phyloP scores from a whole-genome alignment of 2,329 filamentous ascomycete species.

The Phyllosticta capitalensis region DNA sequence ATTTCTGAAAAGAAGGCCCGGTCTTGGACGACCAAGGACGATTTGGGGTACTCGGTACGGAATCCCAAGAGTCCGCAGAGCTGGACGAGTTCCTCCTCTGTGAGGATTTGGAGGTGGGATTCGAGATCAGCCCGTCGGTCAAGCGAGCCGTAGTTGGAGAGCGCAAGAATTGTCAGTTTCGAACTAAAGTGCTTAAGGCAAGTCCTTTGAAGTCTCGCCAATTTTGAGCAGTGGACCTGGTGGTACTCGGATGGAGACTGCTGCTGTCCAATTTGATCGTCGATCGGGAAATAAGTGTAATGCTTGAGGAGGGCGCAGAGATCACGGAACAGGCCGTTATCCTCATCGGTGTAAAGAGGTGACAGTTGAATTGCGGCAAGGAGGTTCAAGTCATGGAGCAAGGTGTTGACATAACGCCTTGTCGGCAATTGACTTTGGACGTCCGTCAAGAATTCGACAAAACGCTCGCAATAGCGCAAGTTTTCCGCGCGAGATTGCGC shows the following conservation, averaged over 20 bases:
- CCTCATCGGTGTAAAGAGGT: conserved; percentile 63
- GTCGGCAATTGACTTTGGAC: conserved; percentile 90
- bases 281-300: conserved; percentile 80
- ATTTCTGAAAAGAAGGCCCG: conserved; percentile 61
- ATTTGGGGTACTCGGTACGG: conserved; percentile 70
- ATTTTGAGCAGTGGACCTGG: conserved; percentile 63
- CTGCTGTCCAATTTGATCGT: conserved; percentile 80
- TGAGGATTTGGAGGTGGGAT: conserved; percentile 61
- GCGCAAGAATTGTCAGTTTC: conserved; percentile 79
- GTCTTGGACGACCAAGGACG: conserved; percentile 53
- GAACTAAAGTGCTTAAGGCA: conserved; percentile 76
- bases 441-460: conserved; percentile 82
- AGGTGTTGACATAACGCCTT: conserved; percentile 80
- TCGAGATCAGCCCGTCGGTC: conserved; percentile 71
- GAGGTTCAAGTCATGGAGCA: conserved; percentile 78
- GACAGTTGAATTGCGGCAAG: conserved; percentile 70
- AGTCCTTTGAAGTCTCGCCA: conserved; percentile 72
- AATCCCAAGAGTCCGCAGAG: conserved; percentile 66
- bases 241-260: conserved; percentile 64
- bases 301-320: conserved; percentile 72
- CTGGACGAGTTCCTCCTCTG: conserved; percentile 62
- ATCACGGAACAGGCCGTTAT: conserved; percentile 70
- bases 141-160: conserved; percentile 88
- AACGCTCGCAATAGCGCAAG: conserved; percentile 80
- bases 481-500: conserved; percentile 38